Percentiles rank a stretch among this genome's conserved stretches.
These are phyloP conservation scores for Umbellularia californica DNA, from an alignment of 164 flowering plant genomes.

Conservation along the genomic window DNA sequence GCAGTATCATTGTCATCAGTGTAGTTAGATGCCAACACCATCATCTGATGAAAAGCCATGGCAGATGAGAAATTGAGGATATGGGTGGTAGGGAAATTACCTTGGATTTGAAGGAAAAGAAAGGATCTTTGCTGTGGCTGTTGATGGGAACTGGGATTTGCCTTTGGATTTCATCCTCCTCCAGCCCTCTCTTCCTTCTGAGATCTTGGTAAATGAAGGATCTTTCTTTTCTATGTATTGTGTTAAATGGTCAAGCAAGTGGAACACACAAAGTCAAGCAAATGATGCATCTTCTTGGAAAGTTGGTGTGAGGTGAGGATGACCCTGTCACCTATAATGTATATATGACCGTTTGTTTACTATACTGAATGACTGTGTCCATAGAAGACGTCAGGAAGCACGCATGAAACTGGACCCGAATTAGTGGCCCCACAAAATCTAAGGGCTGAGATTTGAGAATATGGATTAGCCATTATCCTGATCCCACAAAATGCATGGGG, in stretches of 20 bases:
- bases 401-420: too few species aligned
- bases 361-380: background rate
- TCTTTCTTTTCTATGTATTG: too few species aligned
- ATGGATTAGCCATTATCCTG: too few species aligned
- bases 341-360: background rate
- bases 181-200: too few species aligned
- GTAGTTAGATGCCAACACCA: background rate
- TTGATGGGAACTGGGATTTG: background rate
- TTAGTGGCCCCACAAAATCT: too few species aligned
- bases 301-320: background rate
- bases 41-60: conserved; percentile 1
- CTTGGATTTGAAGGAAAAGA: background rate
- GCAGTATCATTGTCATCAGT: background rate
- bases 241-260: background rate
- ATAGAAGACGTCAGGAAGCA: too few species aligned
- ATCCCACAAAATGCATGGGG: too few species aligned
- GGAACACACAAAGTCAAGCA: background rate
- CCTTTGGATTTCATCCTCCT: background rate
- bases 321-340: background rate
- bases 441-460: too few species aligned
- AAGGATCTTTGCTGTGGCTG: background rate
- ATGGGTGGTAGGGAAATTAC: background rate
- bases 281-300: background rate
- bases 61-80: background rate
- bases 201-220: background rate